Evolutionary conservation across 2,329 filamentous ascomycete species (phyloP), one percentile per base, ranked within the genome.

Genomic region (Aspergillus thermomutatus): DNA sequence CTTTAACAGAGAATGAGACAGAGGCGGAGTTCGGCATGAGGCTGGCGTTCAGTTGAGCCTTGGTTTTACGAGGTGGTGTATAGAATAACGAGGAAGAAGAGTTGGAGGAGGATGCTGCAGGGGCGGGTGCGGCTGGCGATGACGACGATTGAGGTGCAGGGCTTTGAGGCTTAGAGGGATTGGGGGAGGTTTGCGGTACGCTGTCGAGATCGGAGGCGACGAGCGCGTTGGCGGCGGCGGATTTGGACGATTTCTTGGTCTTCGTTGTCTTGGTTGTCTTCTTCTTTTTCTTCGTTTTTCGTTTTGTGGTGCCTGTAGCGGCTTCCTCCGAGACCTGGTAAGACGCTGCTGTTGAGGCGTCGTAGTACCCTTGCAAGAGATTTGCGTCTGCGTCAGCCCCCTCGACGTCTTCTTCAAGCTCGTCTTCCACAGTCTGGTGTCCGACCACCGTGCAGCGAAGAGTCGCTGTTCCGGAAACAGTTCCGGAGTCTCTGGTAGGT

Each of bases 381-480:
- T 76, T 75, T n/a, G 71, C 66, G 53, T 69, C 71, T 45, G 68
- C 67, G 43, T 71, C 67, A 43, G 63, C 62, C 19, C 70, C 70
- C 51, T 72, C 71, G 17, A 61, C 61, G 8, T 73, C 70, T 41
- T 71, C 76, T 14, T 80, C 80, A 26, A 80, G 72, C 2, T 82
- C 77, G 1, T 83, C 80, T 4, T 79, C 74, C 0, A 70, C 65
- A 0, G 79, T 74, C 1, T 81, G 70, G 25, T 82, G 80, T 1
- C 92, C 92, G 8, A 91, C 84, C 0, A 95, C 88, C 0, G 89
- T 92, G 66, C 91, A 94, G 51, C 90, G 84, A 43, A 97, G 79
- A 1, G 85, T 88, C 53, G 91, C 91, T 53, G 84, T 86, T 1
- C 87, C 83, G 17, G 83, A 82, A 1, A 89, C 82, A 1, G 83